Base-by-base conservation (phyloP, 2,329 filamentous ascomycete genomes). In the Xylaria sp. region DNA sequence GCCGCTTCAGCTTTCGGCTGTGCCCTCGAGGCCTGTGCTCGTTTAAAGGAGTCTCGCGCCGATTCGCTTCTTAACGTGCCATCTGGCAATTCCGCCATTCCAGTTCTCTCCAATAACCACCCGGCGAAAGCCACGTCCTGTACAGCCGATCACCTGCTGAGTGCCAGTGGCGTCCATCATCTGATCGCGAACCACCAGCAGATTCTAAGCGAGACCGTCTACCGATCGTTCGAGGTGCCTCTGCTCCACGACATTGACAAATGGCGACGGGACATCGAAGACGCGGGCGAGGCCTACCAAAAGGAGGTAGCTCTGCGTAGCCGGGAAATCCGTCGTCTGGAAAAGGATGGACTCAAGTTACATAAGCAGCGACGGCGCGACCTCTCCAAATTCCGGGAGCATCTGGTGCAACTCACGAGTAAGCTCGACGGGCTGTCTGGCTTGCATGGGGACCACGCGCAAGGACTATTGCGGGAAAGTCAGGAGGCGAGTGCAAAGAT, bases 151-250 rank as follows among this genome's bases (percentile, higher is more conserved):
- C 83, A 84, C 60, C 81, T 91, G 50, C 80, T 91, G 66, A 84
- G 87, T 33, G 86, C 88, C 13, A 86, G 87, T 38, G 89, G 89
- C 39, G 83, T 91, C 45, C 89, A 91, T 75, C 87, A 91, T 73
- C 82, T 91, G 22, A 82, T 90, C 65, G 89, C 89, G 51, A 91
- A 91, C 78, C 89, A 91, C 80, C 87, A 90, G 76, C 88, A 90
- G 74, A 91, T 91, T 72, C 83, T 91, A 3, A 87, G 84, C 69
- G 89, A 91, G 78, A 90, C 88, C 0, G 87, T 91, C 9, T 91
- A 91, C 77, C 83, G 89, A 61, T 84, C 83, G 65, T 91, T 91
- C 75, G 89, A 91, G 77, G 88, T 91, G 42, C 89, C 89, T 3
- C 80, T 91, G 25, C 82, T 91, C n/a, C 88, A 90, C 78, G 89